These are phyloP conservation scores for Psidium friedrichsthalianum DNA, from an alignment of 345 rosid genomes.

Conservation along the genomic window DNA sequence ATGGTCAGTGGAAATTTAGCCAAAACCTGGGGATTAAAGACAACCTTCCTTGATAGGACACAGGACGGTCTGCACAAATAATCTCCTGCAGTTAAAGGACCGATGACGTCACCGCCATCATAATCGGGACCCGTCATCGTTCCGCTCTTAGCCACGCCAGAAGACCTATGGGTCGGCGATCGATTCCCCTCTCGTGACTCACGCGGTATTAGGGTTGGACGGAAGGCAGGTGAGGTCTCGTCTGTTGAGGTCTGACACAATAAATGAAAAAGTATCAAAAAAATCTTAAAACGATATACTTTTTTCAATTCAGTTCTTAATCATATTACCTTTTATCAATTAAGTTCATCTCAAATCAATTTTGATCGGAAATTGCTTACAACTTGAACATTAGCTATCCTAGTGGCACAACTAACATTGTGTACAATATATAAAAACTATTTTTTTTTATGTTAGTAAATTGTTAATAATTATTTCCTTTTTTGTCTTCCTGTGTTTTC, in stretches of 20 bases:
- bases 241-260: neutral
- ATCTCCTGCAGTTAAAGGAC: neutral
- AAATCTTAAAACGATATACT: too few species aligned
- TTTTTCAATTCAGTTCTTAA: too few species aligned
- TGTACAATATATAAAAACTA: too few species aligned
- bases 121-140: neutral
- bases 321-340: too few species aligned
- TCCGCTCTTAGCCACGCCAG: neutral
- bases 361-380: too few species aligned
- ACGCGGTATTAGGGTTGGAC: neutral
- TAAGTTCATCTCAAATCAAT: too few species aligned
- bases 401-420: too few species aligned
- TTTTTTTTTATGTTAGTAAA: too few species aligned
- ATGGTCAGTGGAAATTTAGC: neutral
- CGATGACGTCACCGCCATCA: neutral
- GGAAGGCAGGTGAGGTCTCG: neutral
- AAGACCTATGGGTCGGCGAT: neutral
- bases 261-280: too few species aligned
- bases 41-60: neutral
- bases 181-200: neutral
- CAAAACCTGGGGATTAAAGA: neutral
- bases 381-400: too few species aligned
- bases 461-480: too few species aligned
- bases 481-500: too few species aligned
- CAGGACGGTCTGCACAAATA: neutral